Evolutionary conservation across 2,329 filamentous ascomycete species (phyloP).

Genomic region (Canariomyces notabilis): DNA sequence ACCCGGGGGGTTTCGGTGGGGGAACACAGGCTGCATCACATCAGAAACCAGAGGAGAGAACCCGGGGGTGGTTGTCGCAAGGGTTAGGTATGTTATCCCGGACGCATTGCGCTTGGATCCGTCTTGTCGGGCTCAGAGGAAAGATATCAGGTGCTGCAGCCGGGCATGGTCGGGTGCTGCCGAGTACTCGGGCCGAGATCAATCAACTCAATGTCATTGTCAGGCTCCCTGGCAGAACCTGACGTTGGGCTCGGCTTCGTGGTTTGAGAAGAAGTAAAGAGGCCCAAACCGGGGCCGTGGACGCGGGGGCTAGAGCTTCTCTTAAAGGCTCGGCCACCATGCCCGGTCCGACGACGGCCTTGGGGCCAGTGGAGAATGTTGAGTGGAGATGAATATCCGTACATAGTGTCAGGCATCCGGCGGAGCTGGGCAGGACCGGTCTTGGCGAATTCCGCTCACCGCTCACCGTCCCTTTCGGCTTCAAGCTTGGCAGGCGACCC

Average conservation of each 20-base stretch:
- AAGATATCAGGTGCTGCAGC: too few relatives aligned
- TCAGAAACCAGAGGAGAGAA: not conserved
- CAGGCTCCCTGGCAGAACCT: too few relatives aligned
- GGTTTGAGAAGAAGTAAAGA: slow-evolving; percentile 2
- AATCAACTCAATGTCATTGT: too few relatives aligned
- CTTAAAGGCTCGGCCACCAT: slow-evolving; percentile 4
- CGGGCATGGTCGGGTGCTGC: too few relatives aligned
- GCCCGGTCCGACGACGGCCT: slow-evolving; percentile 9
- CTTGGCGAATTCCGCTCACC: slow-evolving; percentile 3
- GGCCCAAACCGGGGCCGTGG: not conserved
- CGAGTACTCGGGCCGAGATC: too few relatives aligned
- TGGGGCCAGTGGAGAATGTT: too few relatives aligned
- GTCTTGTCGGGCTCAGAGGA: too few relatives aligned
- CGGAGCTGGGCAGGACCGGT: not conserved
- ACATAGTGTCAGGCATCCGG: too few relatives aligned
- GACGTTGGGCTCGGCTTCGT: not conserved
- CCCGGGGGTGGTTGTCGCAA: too few relatives aligned
- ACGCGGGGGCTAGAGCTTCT: not conserved
- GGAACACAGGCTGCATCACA: not conserved
- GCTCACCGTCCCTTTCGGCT: not conserved
- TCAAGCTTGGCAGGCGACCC: not conserved
- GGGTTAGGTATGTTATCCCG: not conserved
- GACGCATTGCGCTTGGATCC: not conserved
- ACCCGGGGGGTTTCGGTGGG: slow-evolving; percentile 3
- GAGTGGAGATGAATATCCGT: not conserved